Evolutionary conservation across 2,329 filamentous ascomycete genomes (phyloP), one percentile per base, ranked within the genome.

Genomic region (Verticillium nonalfalfae): DNA sequence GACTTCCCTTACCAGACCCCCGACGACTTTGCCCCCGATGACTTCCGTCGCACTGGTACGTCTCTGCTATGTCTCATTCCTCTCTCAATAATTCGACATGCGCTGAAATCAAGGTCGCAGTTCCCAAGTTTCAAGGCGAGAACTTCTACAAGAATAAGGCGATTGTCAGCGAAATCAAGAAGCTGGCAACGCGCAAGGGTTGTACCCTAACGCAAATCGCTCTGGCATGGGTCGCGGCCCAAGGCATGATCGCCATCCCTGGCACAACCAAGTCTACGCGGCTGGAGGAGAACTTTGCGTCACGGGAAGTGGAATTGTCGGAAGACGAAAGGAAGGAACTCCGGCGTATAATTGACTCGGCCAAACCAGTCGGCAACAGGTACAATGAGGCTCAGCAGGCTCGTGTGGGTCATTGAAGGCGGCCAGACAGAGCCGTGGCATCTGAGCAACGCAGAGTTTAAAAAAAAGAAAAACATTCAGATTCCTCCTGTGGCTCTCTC

Each of bases 161-260:
- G 0, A 78, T 79, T 10, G 73, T 78, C 0, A 74, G 76, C 1
- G 73, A 77, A 61, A 72, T 79, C 59, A 74, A 77, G 67, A 74
- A 73, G 61, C 65, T 79, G 1, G 74, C 76, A 1, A n/a, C 38
- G 3, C 67, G 66, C 3, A 76, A 72, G 60, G 72, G 72, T 3
- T 74, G 72, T 65, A 69, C 65, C 0, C 59, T 72, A 26, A 65
- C 72, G 3, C 75, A 78, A 57, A 68, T 77, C 7, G 75, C 76
- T 0, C 69, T 77, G 1, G 73, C 75, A 0, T 78, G 75, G 76
- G 74, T 77, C 1, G 72, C 70, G 10, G 67, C 74, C 68, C 73
- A 78, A 50, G 73, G 73, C 0, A 68, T 78, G 68, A 78, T 81
- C 62, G 69, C 78, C 0, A 81, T 81, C 57, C 78, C 79, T 0